Percentiles rank a stretch among this genome's conserved stretches.
Evolutionary conservation across 108 stramenopile genomes (phyloP).

Genomic region (Cyclostephanos tholiformis): DNA sequence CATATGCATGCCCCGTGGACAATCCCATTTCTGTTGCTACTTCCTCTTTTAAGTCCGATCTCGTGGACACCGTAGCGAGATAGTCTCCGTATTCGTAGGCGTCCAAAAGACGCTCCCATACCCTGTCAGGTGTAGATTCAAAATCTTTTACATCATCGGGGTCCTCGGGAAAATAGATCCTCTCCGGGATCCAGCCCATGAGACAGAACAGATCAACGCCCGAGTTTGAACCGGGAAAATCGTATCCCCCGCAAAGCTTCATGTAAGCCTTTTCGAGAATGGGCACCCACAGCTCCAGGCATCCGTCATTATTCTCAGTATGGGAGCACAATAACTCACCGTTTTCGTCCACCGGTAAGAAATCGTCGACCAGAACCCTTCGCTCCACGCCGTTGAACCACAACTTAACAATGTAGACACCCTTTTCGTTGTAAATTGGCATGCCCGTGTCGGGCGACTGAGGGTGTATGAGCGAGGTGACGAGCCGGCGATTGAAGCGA

Average conservation of each 20-base stretch:
- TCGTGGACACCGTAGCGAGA: slow-evolving; percentile 87
- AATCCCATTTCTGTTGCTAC: slow-evolving; percentile 76
- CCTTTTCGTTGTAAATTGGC: slow-evolving; percentile 85
- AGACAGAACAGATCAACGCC: slow-evolving; percentile 89
- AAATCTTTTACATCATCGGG: slow-evolving; percentile 54
- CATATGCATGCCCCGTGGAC: slow-evolving; percentile 92
- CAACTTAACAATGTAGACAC: slow-evolving; percentile 93
- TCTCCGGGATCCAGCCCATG: too few relatives aligned
- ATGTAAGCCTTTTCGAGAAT: too few relatives aligned
- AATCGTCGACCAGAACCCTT: slow-evolving; percentile 92
- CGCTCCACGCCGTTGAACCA: slow-evolving; percentile 94
- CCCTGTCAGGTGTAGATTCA: slow-evolving; percentile 72
- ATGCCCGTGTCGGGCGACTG: slow-evolving; percentile 23
- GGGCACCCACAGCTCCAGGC: too few relatives aligned
- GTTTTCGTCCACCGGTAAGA: slow-evolving; percentile 73
- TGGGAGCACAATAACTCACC: slow-evolving; percentile 82
- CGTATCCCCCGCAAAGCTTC: slow-evolving; percentile 90
- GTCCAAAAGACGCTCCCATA: slow-evolving; percentile 78
- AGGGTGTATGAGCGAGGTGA: too few relatives aligned
- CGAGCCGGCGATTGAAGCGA: too few relatives aligned
- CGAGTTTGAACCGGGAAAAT: slow-evolving; percentile 92
- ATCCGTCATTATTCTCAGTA: slow-evolving; percentile 26
- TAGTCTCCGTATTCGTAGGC: slow-evolving; percentile 85
- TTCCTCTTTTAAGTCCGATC: slow-evolving; percentile 56
- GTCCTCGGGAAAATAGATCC: slow-evolving; percentile 73